Base-by-base conservation (phyloP, 2,329 filamentous ascomycete species). In the Talaromyces atroroseus region DNA sequence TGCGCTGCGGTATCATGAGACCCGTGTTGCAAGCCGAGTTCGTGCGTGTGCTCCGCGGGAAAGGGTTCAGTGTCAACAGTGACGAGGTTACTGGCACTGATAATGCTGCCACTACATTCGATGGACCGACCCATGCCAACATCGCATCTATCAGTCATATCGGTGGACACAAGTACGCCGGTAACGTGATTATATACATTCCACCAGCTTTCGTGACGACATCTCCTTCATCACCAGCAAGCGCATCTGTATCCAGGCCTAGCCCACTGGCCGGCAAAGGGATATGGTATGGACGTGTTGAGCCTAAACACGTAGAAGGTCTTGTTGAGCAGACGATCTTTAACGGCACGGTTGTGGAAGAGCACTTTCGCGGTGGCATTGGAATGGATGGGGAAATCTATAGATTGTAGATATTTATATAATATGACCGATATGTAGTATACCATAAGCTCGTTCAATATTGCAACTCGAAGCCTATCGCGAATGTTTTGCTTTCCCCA, bases 101-200 rank as follows among this genome's bases (percentile, higher is more conserved):
- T 1, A 59, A 54, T 23, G 34, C 14, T n/a, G 40, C 23, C 8
- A 40, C 2, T 4, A 59, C 50, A 2, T 57, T 71, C 16, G 73
- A 74, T 54, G 63, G 54, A 14, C 62, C 63, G 0, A 60, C 60
- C 0, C 68, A 71, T 60, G 71, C 71, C 11, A 73, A 76, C 59
- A 62, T 77, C 54, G 75, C 71, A 5, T 62, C 70, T 49, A 75
- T 96, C 66, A 92, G 86, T 62, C 92, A 97, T 68, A 87, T 96
- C 14, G 92, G 92, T 21, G 92, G 92, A 0, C 92, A 97, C 77
- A 96, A 96, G 77, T 97, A 94, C 76, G 88, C 87, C 38, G 92
- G 92, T 42, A 97, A 97, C 67, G 84, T 96, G 63, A 89, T 97
- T 76, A 78, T 97, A 0, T 97, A 97, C 71, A 82, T 75, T 11